Base-by-base conservation (phyloP, 345 rosid species). In the Cardamine resedifolia region DNA sequence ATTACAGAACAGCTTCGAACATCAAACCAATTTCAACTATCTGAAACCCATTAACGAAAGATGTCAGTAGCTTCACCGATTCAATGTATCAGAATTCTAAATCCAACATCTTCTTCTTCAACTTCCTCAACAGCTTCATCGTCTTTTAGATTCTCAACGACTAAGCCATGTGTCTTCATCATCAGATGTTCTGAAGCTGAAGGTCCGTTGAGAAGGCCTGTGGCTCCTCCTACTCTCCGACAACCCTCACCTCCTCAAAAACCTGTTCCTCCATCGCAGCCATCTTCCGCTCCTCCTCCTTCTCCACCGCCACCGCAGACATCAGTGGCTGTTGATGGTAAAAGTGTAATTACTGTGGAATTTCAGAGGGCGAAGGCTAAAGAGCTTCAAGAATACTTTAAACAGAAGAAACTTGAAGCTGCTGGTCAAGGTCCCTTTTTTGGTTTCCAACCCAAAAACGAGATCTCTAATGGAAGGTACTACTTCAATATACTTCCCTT, bases 401-500 rank as follows among this genome's bases (percentile, higher is more conserved):
- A 88, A 85, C 79, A 83, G 84, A 89, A 88, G 89, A 89, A 91
- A 81, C 83, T 94, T 75, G 90, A 91, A 82, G 85, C 89, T 71
- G 84, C 97, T 34, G 79, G 84, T 84, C 89, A 83, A 65, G 98
- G 96, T 18, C 98, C 98, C 28, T 89, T 89, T 80, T 88, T 94
- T 77, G 98, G 98, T 41, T 94, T 83, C 64, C n/a, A 88, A 60
- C 81, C 78, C 67, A 94, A 91, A 82, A 94, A 94, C 49, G 98
- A 94, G 83, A 89, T 91, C 78, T 47, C 90, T 47, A 91, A 94
- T 77, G 98, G 98, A 72, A 94, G 98, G 98, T 91, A 73, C 34
- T 15, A n/a, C n/a, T n/a, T n/a, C n/a, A 5, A 5, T 38, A 15
- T 3, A 43, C 8, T 19, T 50, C 21, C 21, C 41, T 38, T 10